Percentiles rank a stretch among this genome's conserved stretches.
Evolutionary conservation across 768 basidiomycete species (phyloP).

Genomic region (Tulasnella sp.): DNA sequence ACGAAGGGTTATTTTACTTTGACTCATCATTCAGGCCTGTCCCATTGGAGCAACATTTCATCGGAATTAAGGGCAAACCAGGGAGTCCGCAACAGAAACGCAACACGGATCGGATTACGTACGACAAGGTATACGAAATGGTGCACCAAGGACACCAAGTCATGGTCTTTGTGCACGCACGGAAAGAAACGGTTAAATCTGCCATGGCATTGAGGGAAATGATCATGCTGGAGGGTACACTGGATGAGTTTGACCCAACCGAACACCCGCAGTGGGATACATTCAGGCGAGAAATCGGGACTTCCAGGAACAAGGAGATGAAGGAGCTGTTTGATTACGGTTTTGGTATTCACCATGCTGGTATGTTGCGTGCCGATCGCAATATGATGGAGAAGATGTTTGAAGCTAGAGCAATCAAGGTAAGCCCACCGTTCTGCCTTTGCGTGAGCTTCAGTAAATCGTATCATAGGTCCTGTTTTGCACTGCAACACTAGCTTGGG

Average conservation of each 20-base stretch:
- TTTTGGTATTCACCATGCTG: constrained; percentile 97
- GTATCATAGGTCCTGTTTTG: constrained; percentile 79
- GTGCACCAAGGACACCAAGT: constrained; percentile 92
- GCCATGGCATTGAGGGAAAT: constrained; percentile 71
- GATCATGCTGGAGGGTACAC: constrained; percentile 52
- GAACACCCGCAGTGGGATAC: constrained; percentile 67
- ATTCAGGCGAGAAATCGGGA: constrained; percentile 65
- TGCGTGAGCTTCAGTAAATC: background rate
- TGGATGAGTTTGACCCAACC: constrained; percentile 68
- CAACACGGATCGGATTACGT: constrained; percentile 80
- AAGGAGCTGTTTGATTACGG: constrained; percentile 82
- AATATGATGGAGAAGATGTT: constrained; percentile 95
- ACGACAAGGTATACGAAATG: constrained; percentile 78
- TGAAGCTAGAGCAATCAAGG: constrained; percentile 82
- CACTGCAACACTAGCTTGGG: constrained; percentile 97
- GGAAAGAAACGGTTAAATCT: constrained; percentile 94
- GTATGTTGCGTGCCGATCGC: constrained; percentile 88
- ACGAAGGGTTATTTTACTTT: constrained; percentile 89
- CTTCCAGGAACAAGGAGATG: constrained; percentile 92
- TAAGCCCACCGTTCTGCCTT: constrained; percentile 23
- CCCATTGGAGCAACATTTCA: constrained; percentile 93
- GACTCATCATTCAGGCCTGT: constrained; percentile 95
- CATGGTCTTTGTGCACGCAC: constrained; percentile 98
- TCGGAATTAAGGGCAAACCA: constrained; percentile 84
- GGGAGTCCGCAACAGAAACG: constrained; percentile 58